Evolutionary conservation across 1,139 yeast species (phyloP).

Genomic region (Lodderomyces orthopsilosis): DNA sequence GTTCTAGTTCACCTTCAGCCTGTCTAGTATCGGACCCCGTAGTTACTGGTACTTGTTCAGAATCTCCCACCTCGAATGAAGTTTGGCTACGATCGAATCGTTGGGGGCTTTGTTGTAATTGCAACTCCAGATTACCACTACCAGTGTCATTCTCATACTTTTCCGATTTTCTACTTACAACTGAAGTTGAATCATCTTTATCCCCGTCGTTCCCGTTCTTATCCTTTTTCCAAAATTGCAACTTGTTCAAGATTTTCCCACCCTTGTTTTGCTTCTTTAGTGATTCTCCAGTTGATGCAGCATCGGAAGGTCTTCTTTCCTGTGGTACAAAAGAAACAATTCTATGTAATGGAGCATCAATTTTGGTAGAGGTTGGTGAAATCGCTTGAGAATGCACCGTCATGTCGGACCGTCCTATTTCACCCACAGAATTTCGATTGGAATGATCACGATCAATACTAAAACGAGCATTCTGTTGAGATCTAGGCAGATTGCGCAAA

Average conservation of each 20-base stretch:
- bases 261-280: slow-evolving; percentile 17
- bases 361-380: slow-evolving; percentile 11
- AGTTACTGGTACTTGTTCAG: background rate
- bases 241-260: slow-evolving; percentile 29
- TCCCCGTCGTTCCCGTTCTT: slow-evolving; percentile 13
- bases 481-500: slow-evolving; percentile 9
- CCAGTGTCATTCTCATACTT: slow-evolving; percentile 6
- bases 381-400: slow-evolving; percentile 7
- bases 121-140: slow-evolving; percentile 7
- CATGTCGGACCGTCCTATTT: background rate
- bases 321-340: slow-evolving; percentile 37
- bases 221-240: slow-evolving; percentile 44
- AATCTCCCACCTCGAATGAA: background rate
- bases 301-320: slow-evolving; percentile 19
- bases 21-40: background rate
- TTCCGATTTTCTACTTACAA: slow-evolving; percentile 9
- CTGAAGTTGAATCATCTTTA: slow-evolving; percentile 10
- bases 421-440: background rate
- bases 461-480: slow-evolving; percentile 7
- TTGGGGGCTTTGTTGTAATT: slow-evolving; percentile 5
- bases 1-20: background rate
- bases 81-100: background rate
- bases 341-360: slow-evolving; percentile 16
- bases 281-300: slow-evolving; percentile 15
- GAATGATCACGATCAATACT: slow-evolving; percentile 8